These are phyloP conservation scores for Paraurostyla sp. DNA, from an alignment of 73 alveolate genomes.

Conservation along the genomic window DNA sequence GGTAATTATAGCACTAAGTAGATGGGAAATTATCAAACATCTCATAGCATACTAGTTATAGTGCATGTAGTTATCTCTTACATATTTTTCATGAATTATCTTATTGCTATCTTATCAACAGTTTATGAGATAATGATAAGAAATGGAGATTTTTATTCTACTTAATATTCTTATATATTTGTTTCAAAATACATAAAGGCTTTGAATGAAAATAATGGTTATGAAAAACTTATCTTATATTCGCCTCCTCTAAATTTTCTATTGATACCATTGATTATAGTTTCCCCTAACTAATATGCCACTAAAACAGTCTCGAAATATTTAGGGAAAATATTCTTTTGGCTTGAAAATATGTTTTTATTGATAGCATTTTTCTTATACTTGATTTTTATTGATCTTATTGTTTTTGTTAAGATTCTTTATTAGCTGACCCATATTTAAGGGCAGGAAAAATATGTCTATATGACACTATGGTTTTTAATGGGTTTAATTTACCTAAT, in stretches of 20 bases:
- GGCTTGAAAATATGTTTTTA: constrained; percentile 63
- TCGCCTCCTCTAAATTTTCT: constrained; percentile 71
- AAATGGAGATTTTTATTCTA: constrained; percentile 75
- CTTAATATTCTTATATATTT: constrained; percentile 62
- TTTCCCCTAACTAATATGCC: constrained; percentile 20
- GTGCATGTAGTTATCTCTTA: constrained; percentile 59
- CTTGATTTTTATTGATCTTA: neutral
- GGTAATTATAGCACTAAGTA: constrained; percentile 51
- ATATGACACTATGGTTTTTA: neutral
- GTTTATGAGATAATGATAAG: constrained; percentile 65
- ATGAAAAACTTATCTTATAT: constrained; percentile 61
- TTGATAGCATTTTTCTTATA: neutral
- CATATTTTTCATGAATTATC: constrained; percentile 64
- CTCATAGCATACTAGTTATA: constrained; percentile 43
- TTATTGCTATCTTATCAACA: constrained; percentile 63
- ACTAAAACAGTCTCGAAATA: constrained; percentile 31
- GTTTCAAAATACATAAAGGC: constrained; percentile 70
- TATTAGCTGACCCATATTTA: neutral
- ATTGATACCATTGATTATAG: constrained; percentile 55
- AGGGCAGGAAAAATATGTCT: neutral
- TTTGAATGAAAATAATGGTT: constrained; percentile 63
- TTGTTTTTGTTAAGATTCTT: constrained; percentile 9
- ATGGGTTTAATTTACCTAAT: constrained; percentile 17
- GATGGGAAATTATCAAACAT: constrained; percentile 12
- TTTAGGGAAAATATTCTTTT: constrained; percentile 53